Evolutionary conservation across 2,329 filamentous ascomycete genomes (phyloP).

Genomic region (Emmonsia crescens): DNA sequence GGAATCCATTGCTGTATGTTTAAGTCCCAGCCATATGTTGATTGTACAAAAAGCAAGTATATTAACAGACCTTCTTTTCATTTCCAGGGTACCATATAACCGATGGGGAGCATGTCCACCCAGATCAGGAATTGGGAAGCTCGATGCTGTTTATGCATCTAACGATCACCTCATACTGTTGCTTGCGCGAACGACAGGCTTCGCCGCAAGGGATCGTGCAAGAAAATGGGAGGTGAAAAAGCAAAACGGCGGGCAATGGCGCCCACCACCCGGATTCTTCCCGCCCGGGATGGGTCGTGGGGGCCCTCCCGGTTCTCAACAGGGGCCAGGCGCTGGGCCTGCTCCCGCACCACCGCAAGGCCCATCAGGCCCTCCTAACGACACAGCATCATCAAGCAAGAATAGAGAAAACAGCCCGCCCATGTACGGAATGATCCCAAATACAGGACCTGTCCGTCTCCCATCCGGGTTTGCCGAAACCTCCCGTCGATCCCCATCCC

Average conservation of each 20-base stretch:
- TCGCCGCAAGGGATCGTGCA: conserved; percentile 62
- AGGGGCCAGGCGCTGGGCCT: conserved; percentile 8
- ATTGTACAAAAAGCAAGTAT: neutral
- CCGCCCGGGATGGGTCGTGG: conserved; percentile 17
- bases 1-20: conserved; percentile 72
- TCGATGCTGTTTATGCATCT: conserved; percentile 74
- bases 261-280: conserved; percentile 41
- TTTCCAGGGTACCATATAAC: conserved; percentile 60
- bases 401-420: conserved; percentile 21
- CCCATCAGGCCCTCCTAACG: conserved; percentile 14
- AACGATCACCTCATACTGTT: conserved; percentile 80
- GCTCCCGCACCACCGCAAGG: conserved; percentile 11
- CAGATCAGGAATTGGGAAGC: conserved; percentile 63
- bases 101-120: conserved; percentile 83
- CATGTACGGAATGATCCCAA: conserved; percentile 41
- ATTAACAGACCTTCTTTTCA: conserved; percentile 16
- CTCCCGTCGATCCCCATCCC: conserved; percentile 16
- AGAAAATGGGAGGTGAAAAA: conserved; percentile 63
- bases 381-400: neutral
- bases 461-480: conserved; percentile 46
- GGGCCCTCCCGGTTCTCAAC: conserved; percentile 11
- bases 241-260: conserved; percentile 47
- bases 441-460: conserved; percentile 30
- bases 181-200: conserved; percentile 67
- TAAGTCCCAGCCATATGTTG: neutral